Evolutionary conservation across 2,329 filamentous ascomycete species (phyloP), one percentile per base, ranked within the genome.

Genomic region (Pseudogymnoascus sp.): DNA sequence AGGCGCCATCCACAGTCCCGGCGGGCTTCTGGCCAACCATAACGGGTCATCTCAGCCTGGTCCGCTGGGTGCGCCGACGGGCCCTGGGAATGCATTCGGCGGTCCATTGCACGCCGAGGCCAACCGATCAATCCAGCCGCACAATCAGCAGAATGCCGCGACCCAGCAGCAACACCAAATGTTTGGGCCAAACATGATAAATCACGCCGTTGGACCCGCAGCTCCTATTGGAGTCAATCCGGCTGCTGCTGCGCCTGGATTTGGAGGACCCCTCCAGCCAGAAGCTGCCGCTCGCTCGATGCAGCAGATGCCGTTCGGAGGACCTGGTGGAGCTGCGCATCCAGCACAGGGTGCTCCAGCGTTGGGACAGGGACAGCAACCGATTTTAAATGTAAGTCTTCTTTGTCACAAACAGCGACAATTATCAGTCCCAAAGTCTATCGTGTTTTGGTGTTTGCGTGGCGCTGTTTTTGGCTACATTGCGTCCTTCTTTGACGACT

Each of bases 1-100:
- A 61, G 88, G 85, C 64, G 88, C 90, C 58, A 95, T 96, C 60
- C 92, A 96, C 71, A 95, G 91, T 48, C 92, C 92, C 1, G 92
- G 94, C 65, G 92, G 92, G 7, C 80, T 97, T 34, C 82, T 97
- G 37, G 83, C 86, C 7, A 90, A 85, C 65, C 84, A 90, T 66
- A 84, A 85, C 58, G 79, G 81, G 33, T 80, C 81, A 33, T 75
- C 78, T 35, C 77, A 81, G 37, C 76, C 80, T n/a, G 79, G 76
- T 13, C 73, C 80, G 39, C 60, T 72, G 19, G 69, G 70, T 59
- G 70, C 69, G 21, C 69, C 70, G 3, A 68, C 64, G 65, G 70
- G 70, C 10, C 69, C 70, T 45, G 68, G 65, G 15, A 72, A 71
- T 68, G 67, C 67, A 59, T 85, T 84, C 65, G 79, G 81, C 58